Evolutionary conservation across 225 moss, liverwort and hornwort species (phyloP).

Genomic region (Neckera pumila): DNA sequence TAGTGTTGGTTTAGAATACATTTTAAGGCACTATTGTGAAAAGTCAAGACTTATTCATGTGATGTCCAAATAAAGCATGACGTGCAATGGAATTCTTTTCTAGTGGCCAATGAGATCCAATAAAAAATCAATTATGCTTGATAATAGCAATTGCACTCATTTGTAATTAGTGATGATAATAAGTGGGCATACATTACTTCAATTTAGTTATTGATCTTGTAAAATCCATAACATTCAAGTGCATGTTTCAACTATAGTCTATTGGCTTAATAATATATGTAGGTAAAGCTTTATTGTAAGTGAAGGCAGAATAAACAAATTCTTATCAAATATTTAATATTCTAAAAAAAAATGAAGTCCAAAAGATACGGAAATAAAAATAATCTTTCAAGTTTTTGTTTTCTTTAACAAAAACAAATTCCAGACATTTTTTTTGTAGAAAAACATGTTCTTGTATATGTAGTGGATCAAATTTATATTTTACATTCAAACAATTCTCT

Average conservation of each 20-base stretch:
- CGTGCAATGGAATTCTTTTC: background rate
- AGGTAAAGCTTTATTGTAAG: fast-evolving
- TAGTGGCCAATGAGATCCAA: fast-evolving
- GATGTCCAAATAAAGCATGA: background rate
- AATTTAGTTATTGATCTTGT: background rate
- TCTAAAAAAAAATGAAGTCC: background rate
- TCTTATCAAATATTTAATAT: background rate
- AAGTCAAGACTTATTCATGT: background rate
- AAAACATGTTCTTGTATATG: fast-evolving
- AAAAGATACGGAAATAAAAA: fast-evolving
- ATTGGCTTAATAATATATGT: background rate
- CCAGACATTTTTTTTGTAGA: background rate
- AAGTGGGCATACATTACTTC: too few species aligned
- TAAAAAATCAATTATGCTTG: background rate
- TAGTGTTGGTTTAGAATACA: background rate
- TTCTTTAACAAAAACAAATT: background rate
- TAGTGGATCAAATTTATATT: fast-evolving
- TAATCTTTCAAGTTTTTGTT: background rate
- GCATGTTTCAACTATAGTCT: background rate
- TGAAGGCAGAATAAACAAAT: fast-evolving
- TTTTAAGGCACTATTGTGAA: background rate
- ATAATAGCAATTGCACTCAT: background rate
- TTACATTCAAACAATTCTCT: background rate
- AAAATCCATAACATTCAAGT: background rate
- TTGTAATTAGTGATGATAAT: background rate